Conservation (phyloP, 2,329 filamentous ascomycete species). For the Claviceps sp. region DNA sequence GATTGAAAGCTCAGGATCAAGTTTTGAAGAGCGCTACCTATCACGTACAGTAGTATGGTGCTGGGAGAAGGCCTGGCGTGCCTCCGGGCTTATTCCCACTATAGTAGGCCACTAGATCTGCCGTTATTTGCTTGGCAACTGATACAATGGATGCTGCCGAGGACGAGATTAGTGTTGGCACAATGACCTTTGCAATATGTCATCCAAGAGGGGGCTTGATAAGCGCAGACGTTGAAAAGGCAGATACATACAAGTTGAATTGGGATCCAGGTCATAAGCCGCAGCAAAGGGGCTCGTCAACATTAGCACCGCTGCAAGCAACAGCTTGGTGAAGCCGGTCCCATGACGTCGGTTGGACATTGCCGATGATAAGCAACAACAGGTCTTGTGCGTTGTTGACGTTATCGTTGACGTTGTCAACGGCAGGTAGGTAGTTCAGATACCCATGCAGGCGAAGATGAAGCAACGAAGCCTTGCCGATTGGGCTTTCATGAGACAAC, state of each 20-base stretch:
- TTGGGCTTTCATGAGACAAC: neutral
- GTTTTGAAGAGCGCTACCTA: neutral
- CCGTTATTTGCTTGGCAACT: conserved; percentile 35
- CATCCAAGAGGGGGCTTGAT: neutral
- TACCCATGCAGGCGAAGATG: neutral
- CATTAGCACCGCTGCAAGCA: neutral
- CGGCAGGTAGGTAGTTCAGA: neutral
- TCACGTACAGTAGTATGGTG: conserved; percentile 40
- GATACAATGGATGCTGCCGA: conserved; percentile 34
- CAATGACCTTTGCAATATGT: neutral
- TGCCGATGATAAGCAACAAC: neutral
- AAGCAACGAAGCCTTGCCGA: neutral
- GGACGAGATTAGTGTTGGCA: neutral
- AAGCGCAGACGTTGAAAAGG: neutral
- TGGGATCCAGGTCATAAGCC: conserved; percentile 24
- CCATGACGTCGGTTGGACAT: neutral
- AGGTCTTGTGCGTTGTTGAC: neutral
- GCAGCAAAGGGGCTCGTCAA: conserved; percentile 11
- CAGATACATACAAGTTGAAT: conserved; percentile 20
- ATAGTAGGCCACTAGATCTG: conserved; percentile 33
- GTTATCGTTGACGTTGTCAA: neutral
- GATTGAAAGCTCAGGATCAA: neutral
- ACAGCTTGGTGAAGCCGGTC: neutral
- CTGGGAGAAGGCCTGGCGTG: conserved; percentile 36
- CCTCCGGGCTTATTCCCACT: conserved; percentile 35